Conservation (phyloP, 2,329 filamentous ascomycete species). For the Colletotrichum lentis region DNA sequence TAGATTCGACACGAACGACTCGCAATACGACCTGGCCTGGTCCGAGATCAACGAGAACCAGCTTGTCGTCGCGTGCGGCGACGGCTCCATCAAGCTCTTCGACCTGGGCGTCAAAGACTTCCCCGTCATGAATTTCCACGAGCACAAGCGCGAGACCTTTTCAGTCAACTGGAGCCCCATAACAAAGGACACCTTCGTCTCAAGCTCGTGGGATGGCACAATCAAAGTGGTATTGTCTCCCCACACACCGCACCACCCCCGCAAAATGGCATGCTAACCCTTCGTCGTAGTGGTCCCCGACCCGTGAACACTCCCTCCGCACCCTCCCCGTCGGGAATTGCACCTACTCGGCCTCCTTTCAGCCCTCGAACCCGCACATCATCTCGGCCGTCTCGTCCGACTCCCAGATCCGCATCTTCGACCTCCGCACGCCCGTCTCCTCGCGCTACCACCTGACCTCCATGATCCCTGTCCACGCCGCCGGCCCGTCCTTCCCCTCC, state of each 20-base stretch:
- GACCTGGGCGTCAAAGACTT: slow-evolving; percentile 84
- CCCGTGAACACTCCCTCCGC: slow-evolving; percentile 74
- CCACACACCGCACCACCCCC: neutral
- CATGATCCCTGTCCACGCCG: slow-evolving; percentile 83
- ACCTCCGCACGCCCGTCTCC: slow-evolving; percentile 84
- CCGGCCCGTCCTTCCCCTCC: slow-evolving; percentile 57
- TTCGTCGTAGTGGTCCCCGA: slow-evolving; percentile 77
- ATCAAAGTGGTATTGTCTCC: slow-evolving; percentile 76
- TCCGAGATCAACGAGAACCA: slow-evolving; percentile 97
- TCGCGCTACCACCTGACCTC: slow-evolving; percentile 87
- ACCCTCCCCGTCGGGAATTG: slow-evolving; percentile 93
- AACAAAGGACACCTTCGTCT: slow-evolving; percentile 88
- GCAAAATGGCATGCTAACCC: slow-evolving; percentile 3
- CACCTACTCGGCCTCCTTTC: slow-evolving; percentile 93
- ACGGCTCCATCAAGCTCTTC: slow-evolving; percentile 94
- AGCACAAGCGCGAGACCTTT: slow-evolving; percentile 93
- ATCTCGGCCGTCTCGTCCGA: slow-evolving; percentile 90
- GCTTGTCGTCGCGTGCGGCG: slow-evolving; percentile 85
- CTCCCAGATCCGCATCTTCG: slow-evolving; percentile 88
- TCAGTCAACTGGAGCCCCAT: slow-evolving; percentile 92
- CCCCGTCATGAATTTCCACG: slow-evolving; percentile 89
- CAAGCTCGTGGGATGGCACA: slow-evolving; percentile 94
- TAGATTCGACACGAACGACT: slow-evolving; percentile 96
- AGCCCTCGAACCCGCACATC: slow-evolving; percentile 84
- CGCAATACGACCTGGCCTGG: slow-evolving; percentile 94